A percentile compares a stretch with the other conserved stretches of the same genome.
Evolutionary conservation across 768 basidiomycete species (phyloP).

Genomic region (Terana coerulea): DNA sequence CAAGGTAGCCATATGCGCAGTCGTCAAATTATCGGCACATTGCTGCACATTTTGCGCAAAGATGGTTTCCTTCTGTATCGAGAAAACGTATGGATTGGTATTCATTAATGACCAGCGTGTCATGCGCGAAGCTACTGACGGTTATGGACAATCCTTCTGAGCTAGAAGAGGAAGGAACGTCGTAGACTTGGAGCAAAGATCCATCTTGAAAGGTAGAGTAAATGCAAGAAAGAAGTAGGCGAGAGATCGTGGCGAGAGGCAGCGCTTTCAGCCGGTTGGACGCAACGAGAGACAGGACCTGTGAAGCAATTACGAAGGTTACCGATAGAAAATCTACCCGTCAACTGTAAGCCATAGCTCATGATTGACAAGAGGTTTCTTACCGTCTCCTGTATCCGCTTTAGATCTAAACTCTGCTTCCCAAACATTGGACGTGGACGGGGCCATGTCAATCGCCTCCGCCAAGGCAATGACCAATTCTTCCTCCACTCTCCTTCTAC

Average conservation of each 20-base stretch:
- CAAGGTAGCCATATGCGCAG: constrained; percentile 23
- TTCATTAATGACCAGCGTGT: neutral
- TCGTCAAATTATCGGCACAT: constrained; percentile 17
- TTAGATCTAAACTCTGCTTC: constrained; percentile 64
- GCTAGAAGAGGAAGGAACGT: constrained; percentile 21
- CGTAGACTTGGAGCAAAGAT: constrained; percentile 36
- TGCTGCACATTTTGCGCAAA: constrained; percentile 16
- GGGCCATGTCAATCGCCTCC: constrained; percentile 65
- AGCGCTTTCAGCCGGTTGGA: constrained; percentile 54
- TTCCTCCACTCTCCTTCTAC: constrained; percentile 49
- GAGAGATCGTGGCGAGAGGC: constrained; percentile 44
- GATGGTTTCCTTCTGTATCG: constrained; percentile 9
- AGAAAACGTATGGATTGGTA: neutral
- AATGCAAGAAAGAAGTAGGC: constrained; percentile 40
- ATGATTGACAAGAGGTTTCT: neutral
- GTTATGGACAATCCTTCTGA: constrained; percentile 14
- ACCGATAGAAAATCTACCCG: constrained; percentile 23
- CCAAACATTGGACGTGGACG: constrained; percentile 43
- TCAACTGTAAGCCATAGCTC: neutral
- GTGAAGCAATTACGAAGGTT: constrained; percentile 49
- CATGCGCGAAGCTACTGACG: constrained; percentile 11
- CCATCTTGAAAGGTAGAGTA: constrained; percentile 54
- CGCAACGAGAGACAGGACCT: constrained; percentile 53
- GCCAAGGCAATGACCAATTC: constrained; percentile 68
- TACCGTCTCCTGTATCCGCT: constrained; percentile 39